These are phyloP conservation scores for Gilbertella persicaria DNA, from an alignment of 371 early-diverging fungal species.

Conservation along the genomic window DNA sequence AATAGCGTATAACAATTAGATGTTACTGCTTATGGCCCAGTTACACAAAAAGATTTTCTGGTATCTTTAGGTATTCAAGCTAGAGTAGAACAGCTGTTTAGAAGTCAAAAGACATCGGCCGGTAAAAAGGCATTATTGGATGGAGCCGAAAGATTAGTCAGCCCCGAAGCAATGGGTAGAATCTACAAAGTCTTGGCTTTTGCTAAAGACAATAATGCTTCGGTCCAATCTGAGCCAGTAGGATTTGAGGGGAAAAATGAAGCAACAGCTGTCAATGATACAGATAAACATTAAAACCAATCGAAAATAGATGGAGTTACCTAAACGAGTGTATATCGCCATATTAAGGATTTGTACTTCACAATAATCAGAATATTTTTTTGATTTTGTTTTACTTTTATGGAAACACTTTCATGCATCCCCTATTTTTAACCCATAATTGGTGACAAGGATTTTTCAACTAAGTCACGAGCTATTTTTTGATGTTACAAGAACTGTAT, in stretches of 20 bases:
- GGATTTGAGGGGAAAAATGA: slow-evolving; percentile 14
- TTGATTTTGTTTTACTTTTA: too few species aligned
- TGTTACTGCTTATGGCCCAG: slow-evolving; percentile 65
- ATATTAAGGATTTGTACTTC: too few species aligned
- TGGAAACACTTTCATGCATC: too few species aligned
- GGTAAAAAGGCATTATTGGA: slow-evolving; percentile 63
- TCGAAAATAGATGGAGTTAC: neutral
- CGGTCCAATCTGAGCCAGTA: slow-evolving; percentile 4
- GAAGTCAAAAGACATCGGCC: slow-evolving; percentile 49
- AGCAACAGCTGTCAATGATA: neutral
- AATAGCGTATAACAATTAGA: slow-evolving; percentile 13
- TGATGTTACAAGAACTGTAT: too few species aligned
- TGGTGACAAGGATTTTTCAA: too few species aligned
- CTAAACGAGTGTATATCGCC: neutral
- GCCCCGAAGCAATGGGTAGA: slow-evolving; percentile 76
- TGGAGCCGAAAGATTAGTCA: slow-evolving; percentile 75
- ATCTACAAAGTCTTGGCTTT: slow-evolving; percentile 81
- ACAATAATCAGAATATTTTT: too few species aligned
- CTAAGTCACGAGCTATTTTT: too few species aligned
- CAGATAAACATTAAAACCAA: neutral
- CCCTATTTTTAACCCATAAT: too few species aligned
- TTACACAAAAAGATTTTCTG: slow-evolving; percentile 83
- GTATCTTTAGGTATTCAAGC: slow-evolving; percentile 83
- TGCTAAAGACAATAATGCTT: slow-evolving; percentile 33
- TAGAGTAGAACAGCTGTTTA: slow-evolving; percentile 73